These are phyloP conservation scores for Murraya koenigii DNA, from an alignment of 345 rosid genomes.

Conservation along the genomic window DNA sequence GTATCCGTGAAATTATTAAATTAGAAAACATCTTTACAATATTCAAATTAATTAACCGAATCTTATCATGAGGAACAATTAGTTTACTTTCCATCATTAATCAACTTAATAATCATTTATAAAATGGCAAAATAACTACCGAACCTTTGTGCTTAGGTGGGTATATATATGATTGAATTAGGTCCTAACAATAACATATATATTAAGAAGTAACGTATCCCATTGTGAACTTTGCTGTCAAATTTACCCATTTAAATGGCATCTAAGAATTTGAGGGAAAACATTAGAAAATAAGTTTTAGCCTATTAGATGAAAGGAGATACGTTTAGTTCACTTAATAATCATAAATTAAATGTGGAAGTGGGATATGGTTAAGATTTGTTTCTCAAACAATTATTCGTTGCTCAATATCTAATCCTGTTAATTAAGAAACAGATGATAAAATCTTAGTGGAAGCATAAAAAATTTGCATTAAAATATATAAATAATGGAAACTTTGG, in stretches of 20 bases:
- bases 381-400: slow-evolving; percentile 15
- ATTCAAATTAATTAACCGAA: neutral
- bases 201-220: neutral
- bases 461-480: neutral
- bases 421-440: neutral
- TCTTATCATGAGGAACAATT: neutral
- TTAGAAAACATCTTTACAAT: neutral
- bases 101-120: neutral
- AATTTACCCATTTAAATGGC: slow-evolving; percentile 1
- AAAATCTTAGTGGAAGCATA: slow-evolving; percentile 27
- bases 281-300: slow-evolving; percentile 12
- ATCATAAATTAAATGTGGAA: slow-evolving; percentile 11
- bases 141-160: neutral
- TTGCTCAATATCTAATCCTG: neutral
- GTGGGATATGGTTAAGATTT: slow-evolving; percentile 65
- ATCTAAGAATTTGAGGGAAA: neutral
- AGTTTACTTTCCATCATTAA: neutral
- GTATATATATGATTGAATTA: neutral
- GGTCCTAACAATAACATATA: neutral
- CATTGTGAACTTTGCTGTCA: slow-evolving; percentile 13
- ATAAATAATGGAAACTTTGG: slow-evolving; percentile 6
- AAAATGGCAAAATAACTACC: neutral
- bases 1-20: neutral
- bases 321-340: slow-evolving; percentile 25
- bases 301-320: slow-evolving; percentile 28